Conservation (phyloP, 2,329 filamentous ascomycete genomes). For the Botrytis galanthina region DNA sequence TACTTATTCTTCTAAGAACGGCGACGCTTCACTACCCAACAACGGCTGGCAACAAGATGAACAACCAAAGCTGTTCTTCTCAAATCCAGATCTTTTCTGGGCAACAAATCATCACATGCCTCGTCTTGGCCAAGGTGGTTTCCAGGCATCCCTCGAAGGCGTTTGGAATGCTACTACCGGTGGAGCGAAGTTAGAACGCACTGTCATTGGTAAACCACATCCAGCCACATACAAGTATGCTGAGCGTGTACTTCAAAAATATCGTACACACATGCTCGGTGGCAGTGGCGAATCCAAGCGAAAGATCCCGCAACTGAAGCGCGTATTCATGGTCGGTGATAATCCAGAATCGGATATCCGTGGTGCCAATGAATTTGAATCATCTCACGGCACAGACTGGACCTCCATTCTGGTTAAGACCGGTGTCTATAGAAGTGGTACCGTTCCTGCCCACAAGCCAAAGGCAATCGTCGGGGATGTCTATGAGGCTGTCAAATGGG, state of each 20-base stretch:
- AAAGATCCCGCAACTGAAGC: constrained; percentile 52
- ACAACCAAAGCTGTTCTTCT: constrained; percentile 82
- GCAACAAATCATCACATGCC: constrained; percentile 80
- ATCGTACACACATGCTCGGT: constrained; percentile 44
- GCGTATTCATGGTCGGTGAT: constrained; percentile 93
- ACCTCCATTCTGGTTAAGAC: constrained; percentile 73
- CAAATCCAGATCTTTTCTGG: constrained; percentile 89
- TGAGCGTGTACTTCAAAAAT: constrained; percentile 65
- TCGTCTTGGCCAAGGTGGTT: constrained; percentile 87
- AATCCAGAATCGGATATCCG: constrained; percentile 87
- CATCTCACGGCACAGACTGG: constrained; percentile 70
- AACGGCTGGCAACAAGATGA: constrained; percentile 77
- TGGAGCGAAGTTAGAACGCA: constrained; percentile 57
- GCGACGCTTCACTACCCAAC: constrained; percentile 61
- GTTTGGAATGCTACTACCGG: constrained; percentile 73
- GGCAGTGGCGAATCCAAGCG: constrained; percentile 26
- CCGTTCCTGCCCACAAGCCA: constrained; percentile 58
- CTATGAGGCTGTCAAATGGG: constrained; percentile 73
- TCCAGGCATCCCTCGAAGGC: constrained; percentile 76
- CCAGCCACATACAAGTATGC: constrained; percentile 78
- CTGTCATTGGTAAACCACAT: constrained; percentile 80
- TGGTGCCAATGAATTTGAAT: constrained; percentile 76
- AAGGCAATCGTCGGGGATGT: constrained; percentile 71
- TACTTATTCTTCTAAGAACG: constrained; percentile 73
- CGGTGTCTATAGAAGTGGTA: constrained; percentile 66